Base-by-base conservation (phyloP, 495 filamentous ascomycete species). In the Thermothielavioides terrestris region DNA sequence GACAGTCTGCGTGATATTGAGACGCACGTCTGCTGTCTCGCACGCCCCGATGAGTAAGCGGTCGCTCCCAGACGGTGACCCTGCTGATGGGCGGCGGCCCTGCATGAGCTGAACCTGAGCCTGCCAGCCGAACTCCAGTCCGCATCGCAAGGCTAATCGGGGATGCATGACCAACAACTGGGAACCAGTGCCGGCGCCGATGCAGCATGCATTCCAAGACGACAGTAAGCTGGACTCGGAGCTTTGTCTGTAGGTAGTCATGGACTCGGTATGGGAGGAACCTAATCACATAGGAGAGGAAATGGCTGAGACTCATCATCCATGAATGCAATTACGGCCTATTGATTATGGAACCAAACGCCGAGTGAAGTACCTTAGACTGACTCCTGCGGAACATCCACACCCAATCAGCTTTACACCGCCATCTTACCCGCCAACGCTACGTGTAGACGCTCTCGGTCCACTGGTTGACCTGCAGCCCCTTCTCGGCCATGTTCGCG, bases 401-500 rank as follows among this genome's bases (percentile, higher is more conserved):
- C 11, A 30, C 27, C n/a, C n/a, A 31, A 6, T 36, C 15, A 36
- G 2, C 34, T 6, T 15, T 6, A 36, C 2, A 6, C 12, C 14
- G n/a, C 1, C 34, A 11, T 2, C n/a, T 6, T n/a, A 36, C 6
- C 32, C 8, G 8, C 20, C 42, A n/a, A 15, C 12, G 5, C 34
- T 52, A 76, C 10, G 73, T 69, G 47, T 67, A 76, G 0, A 76
- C 65, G 39, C 70, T 74, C 57, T 76, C 73, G 0, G 73, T 76
- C 63, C 66, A 74, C n/a, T 59, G 39, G 23, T 76, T 76, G 2
- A 76, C 66, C 56, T 74, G 71, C 48, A 76, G 57, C 0, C 91
- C 92, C 59, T 77, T 83, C 71, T 96, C 92, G 0, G 89, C 91
- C 91, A 96, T 92, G 55, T 84, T 75, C 0, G 84, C 90, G 55